A percentile compares a stretch with the other conserved stretches of the same genome.
Evolutionary conservation across 23 red algal genomes (phyloP).

Genomic region (Agarophyton chilense): DNA sequence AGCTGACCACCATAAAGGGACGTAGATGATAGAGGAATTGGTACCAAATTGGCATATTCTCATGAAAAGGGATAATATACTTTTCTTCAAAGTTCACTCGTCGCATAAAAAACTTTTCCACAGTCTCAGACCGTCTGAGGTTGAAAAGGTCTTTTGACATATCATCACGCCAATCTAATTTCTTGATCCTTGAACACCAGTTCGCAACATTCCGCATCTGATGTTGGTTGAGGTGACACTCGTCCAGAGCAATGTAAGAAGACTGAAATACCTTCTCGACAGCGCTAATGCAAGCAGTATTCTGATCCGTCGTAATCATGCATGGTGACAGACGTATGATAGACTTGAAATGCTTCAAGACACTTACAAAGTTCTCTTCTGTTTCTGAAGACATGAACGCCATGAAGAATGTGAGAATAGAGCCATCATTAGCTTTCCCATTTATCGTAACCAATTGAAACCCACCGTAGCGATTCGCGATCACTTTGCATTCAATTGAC

Average conservation of each 20-base stretch:
- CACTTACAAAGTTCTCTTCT: constrained; percentile 6
- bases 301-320: constrained; percentile 30
- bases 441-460: constrained; percentile 10
- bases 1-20: background rate
- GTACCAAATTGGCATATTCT: constrained; percentile 15
- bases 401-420: constrained; percentile 14
- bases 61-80: background rate
- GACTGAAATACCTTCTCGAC: background rate
- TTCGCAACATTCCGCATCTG: background rate
- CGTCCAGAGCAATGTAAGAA: constrained; percentile 22
- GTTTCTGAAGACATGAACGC: background rate
- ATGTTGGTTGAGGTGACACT: constrained; percentile 16
- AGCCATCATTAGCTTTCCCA: constrained; percentile 24
- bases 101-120: constrained; percentile 4
- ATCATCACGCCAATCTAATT: background rate
- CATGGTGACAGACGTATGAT: background rate
- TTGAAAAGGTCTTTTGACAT: constrained; percentile 1
- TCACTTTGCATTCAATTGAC: constrained; percentile 14
- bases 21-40: constrained; percentile 11
- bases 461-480: background rate
- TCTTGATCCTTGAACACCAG: background rate
- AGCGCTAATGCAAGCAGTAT: constrained; percentile 8
- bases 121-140: constrained; percentile 3
- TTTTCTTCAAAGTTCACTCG: constrained; percentile 13
- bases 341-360: constrained; percentile 5